A percentile compares a stretch with the other conserved stretches of the same genome.
Evolutionary conservation across 2,329 filamentous ascomycete species (phyloP).

Genomic region (Talaromyces rugulosus): DNA sequence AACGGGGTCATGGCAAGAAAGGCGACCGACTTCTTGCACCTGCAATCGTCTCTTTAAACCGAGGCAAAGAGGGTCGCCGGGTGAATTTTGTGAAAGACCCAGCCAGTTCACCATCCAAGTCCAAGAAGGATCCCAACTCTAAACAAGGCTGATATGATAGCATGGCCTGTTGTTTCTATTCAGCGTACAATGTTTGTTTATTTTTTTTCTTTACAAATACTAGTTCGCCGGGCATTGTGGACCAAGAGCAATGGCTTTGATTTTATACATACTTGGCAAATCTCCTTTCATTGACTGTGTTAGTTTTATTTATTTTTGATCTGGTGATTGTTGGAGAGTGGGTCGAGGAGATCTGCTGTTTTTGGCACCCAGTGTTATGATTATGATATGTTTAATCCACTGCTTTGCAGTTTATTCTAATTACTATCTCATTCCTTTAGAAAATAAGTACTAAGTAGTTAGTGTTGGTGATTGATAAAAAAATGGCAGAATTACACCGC

Average conservation of each 20-base stretch:
- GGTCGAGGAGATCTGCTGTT: background rate
- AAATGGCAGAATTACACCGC: background rate
- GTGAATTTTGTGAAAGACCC: slow-evolving; percentile 30
- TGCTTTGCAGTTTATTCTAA: background rate
- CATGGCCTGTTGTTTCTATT: background rate
- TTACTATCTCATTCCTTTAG: too few relatives aligned
- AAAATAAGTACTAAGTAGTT: background rate
- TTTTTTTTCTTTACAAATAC: background rate
- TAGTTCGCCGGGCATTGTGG: background rate
- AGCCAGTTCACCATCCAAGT: slow-evolving; percentile 27
- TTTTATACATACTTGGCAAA: slow-evolving; percentile 12
- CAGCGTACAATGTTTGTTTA: background rate
- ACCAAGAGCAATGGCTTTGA: background rate
- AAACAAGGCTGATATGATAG: slow-evolving; percentile 20
- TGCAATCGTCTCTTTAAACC: slow-evolving; percentile 22
- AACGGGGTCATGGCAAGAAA: slow-evolving; percentile 28
- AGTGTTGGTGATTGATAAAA: background rate
- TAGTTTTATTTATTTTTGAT: slow-evolving; percentile 9
- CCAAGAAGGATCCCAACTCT: slow-evolving; percentile 23
- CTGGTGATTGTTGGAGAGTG: slow-evolving; percentile 9
- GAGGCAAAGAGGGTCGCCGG: slow-evolving; percentile 30
- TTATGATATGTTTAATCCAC: background rate
- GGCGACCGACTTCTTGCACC: slow-evolving; percentile 23
- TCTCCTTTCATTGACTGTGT: slow-evolving; percentile 12
- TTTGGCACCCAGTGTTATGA: background rate